Evolutionary conservation across 1,139 yeast species (phyloP).

Genomic region (Geotrichum carabidarum): DNA sequence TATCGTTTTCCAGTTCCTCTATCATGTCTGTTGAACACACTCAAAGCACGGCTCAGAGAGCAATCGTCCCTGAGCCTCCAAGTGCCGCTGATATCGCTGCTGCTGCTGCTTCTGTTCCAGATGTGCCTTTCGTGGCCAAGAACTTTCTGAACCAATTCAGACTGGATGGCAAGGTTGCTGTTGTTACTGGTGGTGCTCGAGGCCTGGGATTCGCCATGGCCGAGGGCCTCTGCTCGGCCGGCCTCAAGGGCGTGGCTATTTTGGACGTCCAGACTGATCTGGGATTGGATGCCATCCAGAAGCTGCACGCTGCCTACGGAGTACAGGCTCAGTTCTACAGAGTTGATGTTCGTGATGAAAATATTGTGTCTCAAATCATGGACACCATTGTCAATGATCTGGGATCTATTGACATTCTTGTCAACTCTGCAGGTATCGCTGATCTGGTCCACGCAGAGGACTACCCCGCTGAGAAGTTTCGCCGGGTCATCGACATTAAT

Average conservation of each 20-base stretch:
- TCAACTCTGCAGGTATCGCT: slow-evolving; percentile 76
- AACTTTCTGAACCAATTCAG: slow-evolving; percentile 46
- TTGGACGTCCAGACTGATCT: slow-evolving; percentile 43
- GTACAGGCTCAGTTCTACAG: slow-evolving; percentile 58
- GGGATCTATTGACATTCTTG: slow-evolving; percentile 57
- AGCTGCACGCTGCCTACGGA: slow-evolving; percentile 53
- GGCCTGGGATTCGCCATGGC: slow-evolving; percentile 62
- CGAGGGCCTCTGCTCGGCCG: slow-evolving; percentile 63
- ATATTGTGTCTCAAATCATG: slow-evolving; percentile 49
- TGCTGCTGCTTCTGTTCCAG: slow-evolving; percentile 35
- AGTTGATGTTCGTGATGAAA: slow-evolving; percentile 57
- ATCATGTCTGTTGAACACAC: slow-evolving; percentile 7
- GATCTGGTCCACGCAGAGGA: slow-evolving; percentile 78
- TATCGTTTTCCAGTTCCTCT: neutral
- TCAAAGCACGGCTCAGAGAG: slow-evolving; percentile 31
- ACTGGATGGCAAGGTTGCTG: slow-evolving; percentile 62
- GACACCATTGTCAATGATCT: slow-evolving; percentile 53
- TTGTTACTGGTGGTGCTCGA: slow-evolving; percentile 67
- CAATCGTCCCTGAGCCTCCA: slow-evolving; percentile 41
- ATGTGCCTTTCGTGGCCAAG: slow-evolving; percentile 37
- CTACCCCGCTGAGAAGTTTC: slow-evolving; percentile 71
- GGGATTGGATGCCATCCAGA: slow-evolving; percentile 49
- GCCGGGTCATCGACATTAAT: slow-evolving; percentile 68
- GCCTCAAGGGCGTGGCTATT: slow-evolving; percentile 59
- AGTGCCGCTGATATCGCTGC: slow-evolving; percentile 39